Conservation (phyloP, 2,329 filamentous ascomycete genomes). For the Ascochyta pisi region DNA sequence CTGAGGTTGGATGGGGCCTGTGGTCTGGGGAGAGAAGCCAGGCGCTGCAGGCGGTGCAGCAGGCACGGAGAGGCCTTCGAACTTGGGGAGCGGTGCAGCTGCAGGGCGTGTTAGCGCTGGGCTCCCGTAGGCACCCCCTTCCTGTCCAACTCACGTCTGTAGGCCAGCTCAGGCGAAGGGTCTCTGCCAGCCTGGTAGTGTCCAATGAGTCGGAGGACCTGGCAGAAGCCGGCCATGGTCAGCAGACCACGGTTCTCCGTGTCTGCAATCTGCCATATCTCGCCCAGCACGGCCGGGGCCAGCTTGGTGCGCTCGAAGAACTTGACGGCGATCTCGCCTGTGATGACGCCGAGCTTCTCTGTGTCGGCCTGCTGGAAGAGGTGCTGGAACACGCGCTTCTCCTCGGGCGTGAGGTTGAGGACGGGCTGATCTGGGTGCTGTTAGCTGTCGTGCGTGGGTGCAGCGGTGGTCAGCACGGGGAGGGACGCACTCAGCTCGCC, state of each 20-base stretch:
- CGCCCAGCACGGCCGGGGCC: constrained; percentile 80
- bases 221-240: constrained; percentile 89
- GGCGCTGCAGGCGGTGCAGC: constrained; percentile 61
- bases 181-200: constrained; percentile 90
- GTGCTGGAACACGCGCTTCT: constrained; percentile 92
- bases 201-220: constrained; percentile 91
- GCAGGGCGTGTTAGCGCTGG: constrained; percentile 32
- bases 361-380: constrained; percentile 93
- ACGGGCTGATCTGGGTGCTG: constrained; percentile 55
- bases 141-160: constrained; percentile 65
- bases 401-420: constrained; percentile 86
- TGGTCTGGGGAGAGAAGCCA: constrained; percentile 50
- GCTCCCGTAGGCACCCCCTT: neutral
- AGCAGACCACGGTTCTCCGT: constrained; percentile 94
- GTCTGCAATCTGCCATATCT: constrained; percentile 99
- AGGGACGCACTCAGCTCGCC: constrained; percentile 43
- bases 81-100: constrained; percentile 86
- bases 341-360: constrained; percentile 90
- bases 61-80: constrained; percentile 74
- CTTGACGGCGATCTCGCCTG: constrained; percentile 92
- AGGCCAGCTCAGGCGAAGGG: constrained; percentile 79
- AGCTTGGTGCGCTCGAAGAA: constrained; percentile 98
- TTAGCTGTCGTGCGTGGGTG: constrained; percentile 25
- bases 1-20: constrained; percentile 47
- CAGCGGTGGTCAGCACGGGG: neutral